Percentiles rank a stretch among this genome's conserved stretches.
These are phyloP conservation scores for Dactylonectria macrodidyma DNA, from an alignment of 2,329 filamentous ascomycete species.

Conservation along the genomic window DNA sequence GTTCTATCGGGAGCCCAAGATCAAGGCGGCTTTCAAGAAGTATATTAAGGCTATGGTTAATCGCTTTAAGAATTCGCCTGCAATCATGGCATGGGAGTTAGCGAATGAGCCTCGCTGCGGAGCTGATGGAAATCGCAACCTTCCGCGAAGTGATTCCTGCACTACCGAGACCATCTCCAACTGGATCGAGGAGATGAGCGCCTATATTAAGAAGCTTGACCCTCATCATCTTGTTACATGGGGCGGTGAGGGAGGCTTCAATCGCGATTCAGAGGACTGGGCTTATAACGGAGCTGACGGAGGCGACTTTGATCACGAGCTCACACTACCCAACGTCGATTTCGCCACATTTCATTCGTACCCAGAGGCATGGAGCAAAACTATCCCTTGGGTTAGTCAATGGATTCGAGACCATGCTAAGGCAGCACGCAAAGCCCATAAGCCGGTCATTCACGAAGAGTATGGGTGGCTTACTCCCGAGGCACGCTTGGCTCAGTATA, in stretches of 20 bases:
- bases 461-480: constrained; percentile 63
- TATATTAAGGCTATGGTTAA: constrained; percentile 63
- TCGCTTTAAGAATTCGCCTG: constrained; percentile 61
- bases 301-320: constrained; percentile 68
- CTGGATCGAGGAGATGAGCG: constrained; percentile 70
- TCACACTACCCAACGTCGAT: constrained; percentile 62
- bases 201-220: constrained; percentile 75
- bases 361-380: constrained; percentile 71
- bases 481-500: constrained; percentile 58
- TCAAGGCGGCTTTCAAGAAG: constrained; percentile 37
- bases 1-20: constrained; percentile 34
- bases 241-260: constrained; percentile 72
- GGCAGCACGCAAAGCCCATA: constrained; percentile 55
- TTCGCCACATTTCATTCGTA: constrained; percentile 71
- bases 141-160: constrained; percentile 62
- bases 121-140: constrained; percentile 33
- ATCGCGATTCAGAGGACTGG: constrained; percentile 59
- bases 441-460: constrained; percentile 67
- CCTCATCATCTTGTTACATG: constrained; percentile 72
- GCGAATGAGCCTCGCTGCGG: constrained; percentile 71
- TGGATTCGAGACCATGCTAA: constrained; percentile 70
- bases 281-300: constrained; percentile 65
- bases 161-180: constrained; percentile 68
- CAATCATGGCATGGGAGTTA: constrained; percentile 68
- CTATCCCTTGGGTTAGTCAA: constrained; percentile 65